Conservation (phyloP, 2,329 filamentous ascomycete genomes). For the Apiospora marii region DNA sequence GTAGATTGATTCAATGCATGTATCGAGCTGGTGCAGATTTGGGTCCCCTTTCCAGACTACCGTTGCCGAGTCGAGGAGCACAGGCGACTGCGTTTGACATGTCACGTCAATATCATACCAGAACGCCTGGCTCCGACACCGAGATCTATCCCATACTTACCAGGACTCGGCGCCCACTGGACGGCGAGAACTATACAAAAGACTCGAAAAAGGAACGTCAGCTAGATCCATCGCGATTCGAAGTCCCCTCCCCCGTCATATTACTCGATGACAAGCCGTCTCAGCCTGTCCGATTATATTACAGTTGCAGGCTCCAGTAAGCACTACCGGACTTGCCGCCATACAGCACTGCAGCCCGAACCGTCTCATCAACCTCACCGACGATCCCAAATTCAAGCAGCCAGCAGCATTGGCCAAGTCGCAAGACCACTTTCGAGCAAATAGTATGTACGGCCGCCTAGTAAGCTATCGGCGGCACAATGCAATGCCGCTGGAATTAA, state of each 20-base stretch:
- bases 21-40: not conserved
- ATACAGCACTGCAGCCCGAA: conserved; percentile 1
- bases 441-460: not conserved
- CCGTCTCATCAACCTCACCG: conserved; percentile 8
- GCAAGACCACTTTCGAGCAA: not conserved
- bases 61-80: not conserved
- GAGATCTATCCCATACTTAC: not conserved
- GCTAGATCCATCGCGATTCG: not conserved
- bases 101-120: conserved; percentile 2
- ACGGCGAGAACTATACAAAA: not conserved
- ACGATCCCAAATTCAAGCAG: conserved; percentile 13
- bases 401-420: conserved; percentile 8
- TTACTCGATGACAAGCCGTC: not conserved
- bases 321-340: conserved; percentile 17
- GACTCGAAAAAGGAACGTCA: not conserved
- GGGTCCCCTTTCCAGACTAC: not conserved
- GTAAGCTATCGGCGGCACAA: not conserved
- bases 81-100: conserved; percentile 4
- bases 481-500: not conserved
- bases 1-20: conserved; percentile 9
- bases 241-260: not conserved
- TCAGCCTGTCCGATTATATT: conserved; percentile 7
- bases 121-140: not conserved
- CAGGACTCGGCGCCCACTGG: not conserved
- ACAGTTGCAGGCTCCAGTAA: conserved; percentile 8